Percentiles rank a stretch among this genome's conserved stretches.
Conservation (phyloP, 805 yeast species). For the Brettanomyces custersianus region DNA sequence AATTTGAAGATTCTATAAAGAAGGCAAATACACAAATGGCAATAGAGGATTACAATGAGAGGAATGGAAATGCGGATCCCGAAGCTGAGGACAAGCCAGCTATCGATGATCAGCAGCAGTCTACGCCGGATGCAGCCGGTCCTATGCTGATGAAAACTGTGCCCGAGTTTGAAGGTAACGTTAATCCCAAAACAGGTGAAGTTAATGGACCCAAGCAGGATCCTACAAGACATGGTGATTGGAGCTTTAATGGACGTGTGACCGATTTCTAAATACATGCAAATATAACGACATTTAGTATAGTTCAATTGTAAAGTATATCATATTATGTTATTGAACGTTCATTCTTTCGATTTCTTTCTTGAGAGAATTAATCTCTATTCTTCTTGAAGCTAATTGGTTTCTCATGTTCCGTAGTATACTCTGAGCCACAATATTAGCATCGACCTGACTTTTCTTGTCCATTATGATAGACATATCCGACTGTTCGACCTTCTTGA, state of each 20-base stretch:
- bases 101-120: neutral
- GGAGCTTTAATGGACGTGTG: slow-evolving; percentile 92
- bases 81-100: slow-evolving; percentile 1
- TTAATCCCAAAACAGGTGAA: slow-evolving; percentile 91
- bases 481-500: slow-evolving; percentile 11
- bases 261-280: slow-evolving; percentile 63
- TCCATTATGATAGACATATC: slow-evolving; percentile 9
- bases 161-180: slow-evolving; percentile 93
- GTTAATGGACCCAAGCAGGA: slow-evolving; percentile 97
- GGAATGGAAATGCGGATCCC: slow-evolving; percentile 11
- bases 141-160: slow-evolving; percentile 57
- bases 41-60: slow-evolving; percentile 59
- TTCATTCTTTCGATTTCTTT: too few species aligned
- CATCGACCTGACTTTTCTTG: slow-evolving; percentile 3
- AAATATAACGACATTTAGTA: slow-evolving; percentile 1
- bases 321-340: too few species aligned
- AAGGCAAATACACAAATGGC: slow-evolving; percentile 74
- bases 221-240: slow-evolving; percentile 77
- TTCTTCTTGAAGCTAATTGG: slow-evolving; percentile 12
- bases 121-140: neutral
- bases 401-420: slow-evolving; percentile 10
- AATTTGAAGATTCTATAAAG: slow-evolving; percentile 79
- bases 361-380: slow-evolving; percentile 8
- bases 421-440: slow-evolving; percentile 5
- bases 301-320: too few species aligned